A percentile compares a stretch with the other conserved stretches of the same genome.
These are phyloP conservation scores for Hypoxylon sp. DNA, from an alignment of 2,329 filamentous ascomycete species.

Conservation along the genomic window DNA sequence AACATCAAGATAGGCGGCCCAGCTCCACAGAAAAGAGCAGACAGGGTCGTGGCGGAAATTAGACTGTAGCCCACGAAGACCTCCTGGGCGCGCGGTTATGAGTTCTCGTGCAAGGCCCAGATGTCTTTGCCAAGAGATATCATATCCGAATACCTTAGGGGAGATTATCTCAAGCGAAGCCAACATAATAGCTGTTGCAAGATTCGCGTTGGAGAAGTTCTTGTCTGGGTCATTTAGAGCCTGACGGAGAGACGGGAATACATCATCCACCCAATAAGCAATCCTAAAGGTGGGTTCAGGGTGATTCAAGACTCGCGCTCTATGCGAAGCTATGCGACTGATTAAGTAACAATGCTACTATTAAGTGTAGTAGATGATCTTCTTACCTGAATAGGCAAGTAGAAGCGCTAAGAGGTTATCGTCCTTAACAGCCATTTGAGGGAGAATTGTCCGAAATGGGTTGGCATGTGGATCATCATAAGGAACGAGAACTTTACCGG, in stretches of 20 bases:
- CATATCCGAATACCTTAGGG: constrained; percentile 84
- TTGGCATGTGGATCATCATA: constrained; percentile 69
- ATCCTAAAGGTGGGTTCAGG: constrained; percentile 83
- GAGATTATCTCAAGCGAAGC: constrained; percentile 87
- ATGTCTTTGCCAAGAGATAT: constrained; percentile 85
- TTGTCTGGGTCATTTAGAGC: constrained; percentile 73
- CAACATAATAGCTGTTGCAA: constrained; percentile 88
- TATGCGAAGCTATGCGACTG: constrained; percentile 74
- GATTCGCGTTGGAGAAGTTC: constrained; percentile 78
- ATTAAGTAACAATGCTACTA: constrained; percentile 36
- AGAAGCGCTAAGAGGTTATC: constrained; percentile 82
- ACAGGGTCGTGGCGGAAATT: constrained; percentile 70
- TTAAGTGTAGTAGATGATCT: not conserved
- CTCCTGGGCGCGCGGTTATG: constrained; percentile 72
- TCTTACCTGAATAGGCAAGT: constrained; percentile 77
- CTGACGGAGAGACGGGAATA: constrained; percentile 79
- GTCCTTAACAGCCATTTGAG: constrained; percentile 76
- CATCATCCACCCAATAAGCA: constrained; percentile 83
- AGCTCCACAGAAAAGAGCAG: constrained; percentile 81
- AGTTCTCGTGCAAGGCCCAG: constrained; percentile 82
- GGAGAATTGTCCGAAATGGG: constrained; percentile 65
- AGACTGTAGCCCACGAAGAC: constrained; percentile 65
- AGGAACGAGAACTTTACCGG: constrained; percentile 62
- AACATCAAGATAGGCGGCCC: constrained; percentile 88
- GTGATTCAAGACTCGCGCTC: constrained; percentile 80